Evolutionary conservation across 2,329 filamentous ascomycete genomes (phyloP).

Genomic region (Chaetomium globosum): DNA sequence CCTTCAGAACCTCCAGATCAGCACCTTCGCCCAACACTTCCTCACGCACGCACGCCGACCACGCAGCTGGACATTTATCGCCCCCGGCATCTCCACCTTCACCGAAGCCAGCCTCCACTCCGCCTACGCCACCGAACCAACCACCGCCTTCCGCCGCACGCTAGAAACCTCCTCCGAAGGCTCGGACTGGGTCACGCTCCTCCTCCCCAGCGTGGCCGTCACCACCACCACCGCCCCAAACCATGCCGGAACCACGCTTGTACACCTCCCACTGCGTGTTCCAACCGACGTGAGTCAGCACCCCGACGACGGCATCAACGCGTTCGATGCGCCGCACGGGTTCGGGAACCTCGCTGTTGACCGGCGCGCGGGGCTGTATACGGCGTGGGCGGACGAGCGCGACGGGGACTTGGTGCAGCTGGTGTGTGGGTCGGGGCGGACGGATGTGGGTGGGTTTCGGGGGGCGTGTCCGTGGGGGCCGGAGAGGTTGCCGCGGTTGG

Average conservation of each 20-base stretch:
- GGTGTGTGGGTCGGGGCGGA: neutral
- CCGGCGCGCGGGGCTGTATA: neutral
- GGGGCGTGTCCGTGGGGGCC: neutral
- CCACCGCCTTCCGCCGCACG: neutral
- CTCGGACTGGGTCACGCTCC: neutral
- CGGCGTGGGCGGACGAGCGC: neutral
- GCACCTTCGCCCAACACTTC: neutral
- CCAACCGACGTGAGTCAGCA: neutral
- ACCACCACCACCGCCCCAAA: too few relatives aligned
- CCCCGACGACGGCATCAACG: neutral
- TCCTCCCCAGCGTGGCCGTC: neutral
- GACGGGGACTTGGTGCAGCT: neutral
- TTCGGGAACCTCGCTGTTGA: neutral
- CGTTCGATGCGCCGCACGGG: neutral
- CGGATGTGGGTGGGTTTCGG: neutral
- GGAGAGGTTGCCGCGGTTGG: neutral
- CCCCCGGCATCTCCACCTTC: neutral
- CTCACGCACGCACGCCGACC: neutral
- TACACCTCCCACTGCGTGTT: too few relatives aligned
- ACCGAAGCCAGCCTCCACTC: neutral
- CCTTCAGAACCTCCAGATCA: neutral
- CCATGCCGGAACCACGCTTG: too few relatives aligned
- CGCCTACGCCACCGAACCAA: neutral
- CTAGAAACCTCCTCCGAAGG: neutral
- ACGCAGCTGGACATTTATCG: neutral